Evolutionary conservation across 176 grass and related monocot species (phyloP), one percentile per base, ranked within the genome.

Genomic region (Carex parvula): DNA sequence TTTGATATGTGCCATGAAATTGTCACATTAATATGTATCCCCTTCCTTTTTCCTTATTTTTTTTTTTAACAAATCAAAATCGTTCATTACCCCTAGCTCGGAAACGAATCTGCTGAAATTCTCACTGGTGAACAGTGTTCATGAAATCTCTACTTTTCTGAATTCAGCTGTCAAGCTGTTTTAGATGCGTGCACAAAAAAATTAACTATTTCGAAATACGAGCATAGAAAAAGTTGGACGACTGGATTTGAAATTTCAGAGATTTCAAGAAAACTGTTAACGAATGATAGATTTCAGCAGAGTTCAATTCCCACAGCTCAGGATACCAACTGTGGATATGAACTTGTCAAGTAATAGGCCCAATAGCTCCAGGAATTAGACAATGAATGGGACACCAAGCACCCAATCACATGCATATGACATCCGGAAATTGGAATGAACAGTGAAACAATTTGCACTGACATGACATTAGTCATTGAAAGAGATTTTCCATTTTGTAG

Each of bases 351-450:
- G 4, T 5, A 57, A 58, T 0, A 58, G 17, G 16, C 16, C 3
- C 55, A 17, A 18, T 6, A 14, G 15, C 56, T 58, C 14, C n/a
- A n/a, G n/a, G n/a, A n/a, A n/a, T n/a, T 48, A 21, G 79, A 61
- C 57, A 33, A 81, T n/a, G 58, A 81, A 64, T 81, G 79, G 21
- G 57, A 62, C 79, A 81, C 22, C 29, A 64, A 63, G 56, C 3
- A 81, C 6, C 17, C 24, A 18, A 81, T 44, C 79, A 81, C 37
- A 18, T 81, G 79, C 58, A 64, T 21, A 80, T 42, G 35, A 15
- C 79, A 81, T 63, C 60, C 33, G 24, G 57, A 81, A 61, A 81
- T 64, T 15, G 79, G 16, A 81, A 81, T 46, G 22, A 81, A 80
- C 76, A 80, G 57, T 81, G 18, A 63, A 33, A 63, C 79, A 42